These are phyloP conservation scores for Botrytis byssoidea DNA, from an alignment of 2,329 filamentous ascomycete species.

Conservation along the genomic window DNA sequence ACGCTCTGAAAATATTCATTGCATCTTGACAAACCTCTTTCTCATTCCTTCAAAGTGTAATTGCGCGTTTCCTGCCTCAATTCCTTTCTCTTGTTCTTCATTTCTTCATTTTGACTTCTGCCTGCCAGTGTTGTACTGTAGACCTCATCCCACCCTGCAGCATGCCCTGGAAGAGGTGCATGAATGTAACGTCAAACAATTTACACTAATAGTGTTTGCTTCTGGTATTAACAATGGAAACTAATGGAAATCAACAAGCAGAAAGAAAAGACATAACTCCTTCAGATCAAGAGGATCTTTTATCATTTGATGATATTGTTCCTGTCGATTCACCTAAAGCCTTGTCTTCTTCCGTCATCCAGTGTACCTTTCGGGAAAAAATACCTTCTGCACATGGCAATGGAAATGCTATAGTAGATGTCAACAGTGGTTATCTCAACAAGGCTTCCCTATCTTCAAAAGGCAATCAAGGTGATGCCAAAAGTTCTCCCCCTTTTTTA, in stretches of 20 bases:
- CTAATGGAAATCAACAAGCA: background rate
- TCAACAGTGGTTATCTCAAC: no score
- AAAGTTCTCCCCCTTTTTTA: background rate
- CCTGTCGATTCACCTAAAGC: background rate
- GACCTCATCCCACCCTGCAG: background rate
- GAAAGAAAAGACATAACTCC: background rate
- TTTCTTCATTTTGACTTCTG: background rate
- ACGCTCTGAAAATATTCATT: background rate
- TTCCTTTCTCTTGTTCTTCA: background rate
- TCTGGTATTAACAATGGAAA: background rate
- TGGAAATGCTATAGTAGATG: background rate
- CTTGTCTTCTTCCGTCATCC: background rate
- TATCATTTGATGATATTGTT: conserved; percentile 3
- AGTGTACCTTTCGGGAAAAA: background rate
- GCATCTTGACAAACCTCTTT: background rate
- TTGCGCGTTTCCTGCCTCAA: background rate
- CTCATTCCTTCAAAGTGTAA: background rate
- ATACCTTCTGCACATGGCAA: background rate
- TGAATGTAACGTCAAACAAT: background rate
- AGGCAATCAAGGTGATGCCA: conserved; percentile 8
- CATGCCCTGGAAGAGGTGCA: background rate
- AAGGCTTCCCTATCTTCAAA: background rate
- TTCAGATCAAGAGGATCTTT: background rate
- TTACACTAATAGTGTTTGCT: background rate
- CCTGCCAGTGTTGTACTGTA: no score